Conservation (phyloP, 192 early-diverging fungal genomes). For the Funneliformis mosseae region DNA sequence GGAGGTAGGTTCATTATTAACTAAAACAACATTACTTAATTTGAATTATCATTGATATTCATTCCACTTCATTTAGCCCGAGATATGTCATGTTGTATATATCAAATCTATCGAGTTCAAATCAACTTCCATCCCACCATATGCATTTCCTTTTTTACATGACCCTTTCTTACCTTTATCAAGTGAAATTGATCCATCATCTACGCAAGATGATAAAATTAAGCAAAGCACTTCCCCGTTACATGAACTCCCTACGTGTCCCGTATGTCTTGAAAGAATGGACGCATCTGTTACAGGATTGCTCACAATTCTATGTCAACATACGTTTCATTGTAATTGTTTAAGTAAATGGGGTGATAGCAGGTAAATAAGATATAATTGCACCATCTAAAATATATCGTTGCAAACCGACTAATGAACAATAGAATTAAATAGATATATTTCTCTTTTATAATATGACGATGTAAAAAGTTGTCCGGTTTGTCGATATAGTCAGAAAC, state of each 20-base stretch:
- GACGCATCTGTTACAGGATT: conserved; percentile 88
- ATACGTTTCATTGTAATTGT: conserved; percentile 94
- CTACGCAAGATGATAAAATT: neutral
- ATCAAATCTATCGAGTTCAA: conserved; percentile 72
- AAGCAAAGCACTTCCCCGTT: conserved; percentile 30
- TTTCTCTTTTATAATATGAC: neutral
- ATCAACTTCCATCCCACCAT: conserved; percentile 57
- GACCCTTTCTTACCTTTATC: conserved; percentile 46
- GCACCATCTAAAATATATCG: neutral
- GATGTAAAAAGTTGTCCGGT: conserved; percentile 73
- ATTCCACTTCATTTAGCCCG: conserved; percentile 49
- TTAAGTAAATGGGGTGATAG: conserved; percentile 90
- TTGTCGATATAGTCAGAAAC: conserved; percentile 80
- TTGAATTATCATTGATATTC: neutral
- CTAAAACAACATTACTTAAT: neutral
- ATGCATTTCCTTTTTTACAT: conserved; percentile 59
- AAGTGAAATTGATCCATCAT: neutral
- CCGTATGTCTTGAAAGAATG: conserved; percentile 96
- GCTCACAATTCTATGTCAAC: conserved; percentile 91
- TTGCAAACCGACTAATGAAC: neutral
- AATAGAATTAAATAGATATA: neutral
- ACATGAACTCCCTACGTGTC: conserved; percentile 89
- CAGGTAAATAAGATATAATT: conserved; percentile 32
- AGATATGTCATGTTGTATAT: conserved; percentile 82
- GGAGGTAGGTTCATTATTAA: conserved; percentile 50